These are phyloP conservation scores for Globisporangium acanthophoron DNA, from an alignment of 352 stramenopile genomes.

Conservation along the genomic window DNA sequence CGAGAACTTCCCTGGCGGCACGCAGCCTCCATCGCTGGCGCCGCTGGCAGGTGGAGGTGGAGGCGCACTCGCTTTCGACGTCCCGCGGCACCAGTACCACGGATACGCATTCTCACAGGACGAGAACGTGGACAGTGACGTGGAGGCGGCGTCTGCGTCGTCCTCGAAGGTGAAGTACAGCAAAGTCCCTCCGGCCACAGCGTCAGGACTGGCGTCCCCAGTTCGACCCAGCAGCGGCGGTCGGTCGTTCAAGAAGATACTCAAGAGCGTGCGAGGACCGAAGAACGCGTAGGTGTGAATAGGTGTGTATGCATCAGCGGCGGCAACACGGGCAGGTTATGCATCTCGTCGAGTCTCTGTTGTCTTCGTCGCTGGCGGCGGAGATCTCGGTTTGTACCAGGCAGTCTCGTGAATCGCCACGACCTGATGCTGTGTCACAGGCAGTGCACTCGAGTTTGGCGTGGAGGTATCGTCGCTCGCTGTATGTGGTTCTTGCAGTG, in stretches of 20 bases:
- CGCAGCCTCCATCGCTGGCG: neutral
- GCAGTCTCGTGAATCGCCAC: slow-evolving; percentile 2
- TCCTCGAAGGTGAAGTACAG: slow-evolving; percentile 18
- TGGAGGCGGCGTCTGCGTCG: slow-evolving; percentile 32
- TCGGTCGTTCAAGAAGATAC: slow-evolving; percentile 61
- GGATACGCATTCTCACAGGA: slow-evolving; percentile 80
- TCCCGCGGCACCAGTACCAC: slow-evolving; percentile 38
- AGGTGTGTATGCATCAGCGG: neutral
- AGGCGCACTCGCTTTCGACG: slow-evolving; percentile 4
- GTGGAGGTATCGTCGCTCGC: slow-evolving; percentile 18
- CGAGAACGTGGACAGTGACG: slow-evolving; percentile 64
- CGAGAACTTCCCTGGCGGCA: neutral
- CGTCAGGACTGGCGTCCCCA: slow-evolving; percentile 7
- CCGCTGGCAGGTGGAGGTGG: neutral
- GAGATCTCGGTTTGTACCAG: slow-evolving; percentile 16
- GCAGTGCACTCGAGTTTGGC: slow-evolving; percentile 8
- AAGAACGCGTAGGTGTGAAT: slow-evolving; percentile 48
- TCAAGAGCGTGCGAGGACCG: slow-evolving; percentile 64
- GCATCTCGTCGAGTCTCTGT: neutral
- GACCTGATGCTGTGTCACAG: neutral
- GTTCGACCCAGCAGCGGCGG: slow-evolving; percentile 2
- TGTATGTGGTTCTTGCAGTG: slow-evolving; percentile 16
- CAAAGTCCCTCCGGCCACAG: slow-evolving; percentile 9
- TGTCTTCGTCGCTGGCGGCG: neutral
- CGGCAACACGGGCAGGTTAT: neutral